Base-by-base conservation (phyloP, 805 yeast genomes). In the Pichia exigua region DNA sequence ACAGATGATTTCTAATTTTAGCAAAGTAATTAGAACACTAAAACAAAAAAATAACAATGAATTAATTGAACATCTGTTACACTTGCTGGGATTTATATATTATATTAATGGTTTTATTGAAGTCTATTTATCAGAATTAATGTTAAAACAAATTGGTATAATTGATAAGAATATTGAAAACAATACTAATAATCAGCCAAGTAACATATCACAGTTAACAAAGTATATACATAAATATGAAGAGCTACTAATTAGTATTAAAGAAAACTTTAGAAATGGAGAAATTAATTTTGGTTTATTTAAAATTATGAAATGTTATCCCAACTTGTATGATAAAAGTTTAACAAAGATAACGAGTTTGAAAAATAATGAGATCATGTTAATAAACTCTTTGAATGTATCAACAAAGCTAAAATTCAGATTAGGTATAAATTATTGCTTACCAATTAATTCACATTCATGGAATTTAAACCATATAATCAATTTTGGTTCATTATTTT, bases 1-100 rank as follows among this genome's bases (percentile, higher is more conserved):
- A 12, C 48, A 47, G 26, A 51, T 62, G 12, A 58, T 60, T 21
- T 59, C 58, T n/a, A 63, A 61, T 44, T 62, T 63, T 43, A 46
- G 41, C 18, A 45, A 48, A 40, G 39, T 35, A 7, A 35, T 35
- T 35, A 17, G 39, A n/a, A 5, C 17, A 11, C 10, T 35, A n/a
- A 35, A 35, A 35, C 39, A 35, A 2, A 35, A 35, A 35, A 35
- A 35, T 7, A 4, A 35, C 8, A 4, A 17, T 35, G 39, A 35
- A 35, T 8, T 17, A 35, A 8, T 35, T 17, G 20, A 44, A 7
- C 35, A 39, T 13, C 26, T 44, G 18, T 44, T 13, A 6, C 45
- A 47, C 26, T 18, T 51, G 2, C 20, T 53, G 18, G 57, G 57
- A 9, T 42, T 52, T 12, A 13, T 53, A n/a, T 46, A 50, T 44